Evolutionary conservation across 169 alveolate species (phyloP), one percentile per base, ranked within the genome.

Genomic region (Eimeria necatrix): DNA sequence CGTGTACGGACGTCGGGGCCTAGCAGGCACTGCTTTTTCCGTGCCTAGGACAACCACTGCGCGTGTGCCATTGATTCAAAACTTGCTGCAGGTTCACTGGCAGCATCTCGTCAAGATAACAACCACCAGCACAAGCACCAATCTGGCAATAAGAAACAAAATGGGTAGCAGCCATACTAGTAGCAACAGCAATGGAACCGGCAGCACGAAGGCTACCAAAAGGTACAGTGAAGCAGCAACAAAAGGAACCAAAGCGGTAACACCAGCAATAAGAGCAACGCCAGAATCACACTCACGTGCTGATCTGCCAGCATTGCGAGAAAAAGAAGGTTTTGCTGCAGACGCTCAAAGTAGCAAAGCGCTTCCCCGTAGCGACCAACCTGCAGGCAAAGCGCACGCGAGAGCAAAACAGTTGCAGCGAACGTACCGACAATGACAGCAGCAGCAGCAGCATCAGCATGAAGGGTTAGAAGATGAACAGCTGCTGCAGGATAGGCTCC

Each of bases 241-340:
- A 41, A 14, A 24, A 76, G 61, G 32, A 49, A 14, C 86, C 22
- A 59, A 53, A 49, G 64, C 41, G 51, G 71, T 48, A 53, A 52
- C 89, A 80, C 12, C 71, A 51, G 51, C 41, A 80, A 60, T 41
- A 80, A 60, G 51, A 80, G 70, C 52, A 80, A 68, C 84, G 8
- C 60, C 84, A 73, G 84, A 52, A 80, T 51, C 64, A 49, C 83
- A 46, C 94, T 18, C 46, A 74, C 94, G 56, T 83, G 91, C 70
- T 90, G 94, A 26, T 90, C 94, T 59, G 94, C 94, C 56, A 90
- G 94, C 94, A 90, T 73, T 10, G 94, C 94, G 53, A 90, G 94
- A 49, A 90, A 90, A 32, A 90, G 71, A 32, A 90, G 90, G 70
- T 90, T 90, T 80, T 90, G 94, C 94, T 90, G 94, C 12, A 90